phyloP scores from a whole-genome alignment of 345 rosid species.

The Salix suchowensis region DNA sequence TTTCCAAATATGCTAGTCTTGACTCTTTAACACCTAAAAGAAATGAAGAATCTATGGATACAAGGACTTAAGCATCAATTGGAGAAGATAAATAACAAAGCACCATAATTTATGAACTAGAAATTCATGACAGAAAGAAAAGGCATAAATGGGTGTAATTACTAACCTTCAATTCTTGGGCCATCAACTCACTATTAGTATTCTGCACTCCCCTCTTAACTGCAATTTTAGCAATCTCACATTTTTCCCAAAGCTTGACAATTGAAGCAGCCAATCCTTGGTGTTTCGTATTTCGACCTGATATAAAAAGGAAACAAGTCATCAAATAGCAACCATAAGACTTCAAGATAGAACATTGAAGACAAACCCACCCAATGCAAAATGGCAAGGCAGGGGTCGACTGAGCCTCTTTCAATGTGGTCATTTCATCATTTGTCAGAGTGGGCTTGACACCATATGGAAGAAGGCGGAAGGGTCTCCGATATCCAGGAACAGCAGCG shows the following conservation, averaged over 20 bases:
- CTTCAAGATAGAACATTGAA: conserved; percentile 8
- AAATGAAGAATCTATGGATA: not conserved
- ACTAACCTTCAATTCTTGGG: conserved; percentile 79
- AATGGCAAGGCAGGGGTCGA: conserved; percentile 84
- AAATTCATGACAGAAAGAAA: not conserved
- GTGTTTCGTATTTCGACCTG: conserved; percentile 85
- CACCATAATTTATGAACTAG: not conserved
- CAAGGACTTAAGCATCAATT: not conserved
- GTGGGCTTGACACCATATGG: conserved; percentile 76
- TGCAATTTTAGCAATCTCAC: conserved; percentile 90
- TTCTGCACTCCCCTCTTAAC: conserved; percentile 86
- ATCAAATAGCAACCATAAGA: conserved; percentile 11
- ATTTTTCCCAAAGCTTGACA: conserved; percentile 91
- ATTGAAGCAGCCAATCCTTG: conserved; percentile 83
- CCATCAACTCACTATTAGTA: conserved; percentile 77
- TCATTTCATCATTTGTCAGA: conserved; percentile 91
- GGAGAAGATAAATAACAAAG: not conserved
- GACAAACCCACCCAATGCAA: conserved; percentile 59
- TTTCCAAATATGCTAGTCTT: not conserved
- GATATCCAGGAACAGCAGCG: conserved; percentile 64
- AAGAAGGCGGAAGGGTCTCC: conserved; percentile 90
- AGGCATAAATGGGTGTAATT: not conserved
- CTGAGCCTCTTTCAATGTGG: conserved; percentile 82
- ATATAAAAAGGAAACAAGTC: conserved; percentile 16
- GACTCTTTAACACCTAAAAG: not conserved